phyloP scores from a whole-genome alignment of 169 alveolate genomes.

The Plasmodium sp. region DNA sequence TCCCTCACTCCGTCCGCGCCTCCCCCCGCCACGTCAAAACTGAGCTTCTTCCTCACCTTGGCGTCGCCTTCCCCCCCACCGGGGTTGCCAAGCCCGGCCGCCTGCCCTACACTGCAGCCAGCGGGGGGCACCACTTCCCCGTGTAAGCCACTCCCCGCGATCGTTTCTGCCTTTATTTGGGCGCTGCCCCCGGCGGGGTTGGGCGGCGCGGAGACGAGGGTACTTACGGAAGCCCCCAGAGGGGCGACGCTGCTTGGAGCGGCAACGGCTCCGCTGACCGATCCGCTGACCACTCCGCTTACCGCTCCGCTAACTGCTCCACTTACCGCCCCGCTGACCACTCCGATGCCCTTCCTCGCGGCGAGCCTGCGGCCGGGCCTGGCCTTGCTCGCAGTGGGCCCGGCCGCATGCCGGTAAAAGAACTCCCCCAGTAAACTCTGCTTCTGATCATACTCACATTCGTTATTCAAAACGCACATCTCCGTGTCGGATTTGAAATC shows the following conservation, averaged over 20 bases:
- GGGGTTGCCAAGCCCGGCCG: neutral
- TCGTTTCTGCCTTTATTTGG: neutral
- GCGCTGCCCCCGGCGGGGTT: neutral
- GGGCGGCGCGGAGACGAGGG: neutral
- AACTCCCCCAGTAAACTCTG: constrained; percentile 29
- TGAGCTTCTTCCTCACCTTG: neutral
- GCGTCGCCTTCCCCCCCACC: neutral
- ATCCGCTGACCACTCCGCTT: too few species aligned
- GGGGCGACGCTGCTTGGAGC: neutral
- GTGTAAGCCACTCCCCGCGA: neutral
- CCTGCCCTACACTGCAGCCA: neutral
- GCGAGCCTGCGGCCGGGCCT: neutral
- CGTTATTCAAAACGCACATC: constrained; percentile 5
- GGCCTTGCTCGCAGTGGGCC: neutral
- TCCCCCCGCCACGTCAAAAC: neutral
- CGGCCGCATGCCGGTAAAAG: neutral
- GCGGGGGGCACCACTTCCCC: neutral
- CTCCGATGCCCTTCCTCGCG: neutral
- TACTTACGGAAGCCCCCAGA: too few species aligned
- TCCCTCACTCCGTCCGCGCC: neutral
- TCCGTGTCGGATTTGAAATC: constrained; percentile 35
- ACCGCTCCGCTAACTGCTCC: neutral
- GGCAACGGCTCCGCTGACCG: neutral
- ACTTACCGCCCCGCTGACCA: neutral
- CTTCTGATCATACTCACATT: constrained; percentile 33